Conservation (phyloP, 495 filamentous ascomycete genomes). For the Neurospora sp. region DNA sequence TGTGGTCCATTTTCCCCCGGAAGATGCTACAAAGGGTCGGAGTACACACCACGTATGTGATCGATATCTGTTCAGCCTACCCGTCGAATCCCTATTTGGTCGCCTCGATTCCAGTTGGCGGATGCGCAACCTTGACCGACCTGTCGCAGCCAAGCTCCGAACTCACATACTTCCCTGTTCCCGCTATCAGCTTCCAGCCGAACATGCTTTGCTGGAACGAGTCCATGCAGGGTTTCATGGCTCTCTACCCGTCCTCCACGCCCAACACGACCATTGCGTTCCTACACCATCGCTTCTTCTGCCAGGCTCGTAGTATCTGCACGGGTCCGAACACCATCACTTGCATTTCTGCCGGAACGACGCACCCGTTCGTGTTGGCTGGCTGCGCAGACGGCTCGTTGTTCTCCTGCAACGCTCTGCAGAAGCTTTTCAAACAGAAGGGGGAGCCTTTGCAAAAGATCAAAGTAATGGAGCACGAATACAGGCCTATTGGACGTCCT, state of each 20-base stretch:
- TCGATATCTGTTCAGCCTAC: slow-evolving; percentile 38
- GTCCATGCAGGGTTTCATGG: slow-evolving; percentile 34
- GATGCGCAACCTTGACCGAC: slow-evolving; percentile 35
- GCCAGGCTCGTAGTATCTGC: slow-evolving; percentile 34
- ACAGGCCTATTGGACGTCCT: slow-evolving; percentile 11
- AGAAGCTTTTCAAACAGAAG: slow-evolving; percentile 34
- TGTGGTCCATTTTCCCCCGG: slow-evolving; percentile 38
- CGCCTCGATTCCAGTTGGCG: slow-evolving; percentile 36
- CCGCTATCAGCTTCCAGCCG: slow-evolving; percentile 36
- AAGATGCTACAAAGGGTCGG: slow-evolving; percentile 29
- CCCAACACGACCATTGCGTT: slow-evolving; percentile 37
- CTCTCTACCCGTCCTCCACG: slow-evolving; percentile 35
- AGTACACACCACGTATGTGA: slow-evolving; percentile 32
- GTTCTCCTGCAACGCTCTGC: slow-evolving; percentile 35
- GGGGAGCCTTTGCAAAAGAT: slow-evolving; percentile 33
- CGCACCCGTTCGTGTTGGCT: slow-evolving; percentile 34
- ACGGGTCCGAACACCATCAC: slow-evolving; percentile 33
- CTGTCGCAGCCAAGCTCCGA: slow-evolving; percentile 34
- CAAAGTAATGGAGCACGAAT: slow-evolving; percentile 39
- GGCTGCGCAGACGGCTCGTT: slow-evolving; percentile 37
- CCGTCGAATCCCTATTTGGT: slow-evolving; percentile 36
- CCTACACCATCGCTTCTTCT: slow-evolving; percentile 35
- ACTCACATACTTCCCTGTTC: slow-evolving; percentile 34
- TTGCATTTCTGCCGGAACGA: slow-evolving; percentile 31
- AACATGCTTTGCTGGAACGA: slow-evolving; percentile 38